Base-by-base conservation (phyloP, 345 rosid genomes). In the Populus tremula region DNA sequence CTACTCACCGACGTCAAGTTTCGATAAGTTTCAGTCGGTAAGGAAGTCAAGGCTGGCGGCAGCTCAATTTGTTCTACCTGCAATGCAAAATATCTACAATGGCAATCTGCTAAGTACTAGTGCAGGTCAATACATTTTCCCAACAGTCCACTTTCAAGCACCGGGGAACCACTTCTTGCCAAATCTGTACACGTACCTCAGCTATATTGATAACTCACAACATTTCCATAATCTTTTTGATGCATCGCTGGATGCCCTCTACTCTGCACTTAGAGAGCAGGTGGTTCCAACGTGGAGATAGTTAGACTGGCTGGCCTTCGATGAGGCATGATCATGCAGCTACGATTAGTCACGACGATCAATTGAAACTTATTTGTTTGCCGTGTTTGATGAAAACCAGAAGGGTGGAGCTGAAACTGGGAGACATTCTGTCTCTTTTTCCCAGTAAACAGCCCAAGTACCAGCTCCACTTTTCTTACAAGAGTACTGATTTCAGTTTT, bases 11-110 rank as follows among this genome's bases (percentile, higher is more conserved):
- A 78, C 16, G 91, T 84, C 41, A 80, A 77, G 17, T 80, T 91
- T 75, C 82, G 80, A 16, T 90, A 90, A 81, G 87, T 93, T n/a
- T 82, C 86, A 0, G 86, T 87, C 1, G 90, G 89, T 3, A 89
- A 89, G 9, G 92, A 89, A 79, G 77, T 85, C 21, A 77, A n/a
- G 8, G 80, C 86, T 5, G 62, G 77, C 70, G 3, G 50, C 27
- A 0, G 82, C 85, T 21, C 39, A 14, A 1, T 78, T 13, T 20
- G 72, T 87, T 27, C 73, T 87, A 0, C 78, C 80, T 1, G 86
- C 82, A 14, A 84, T 84, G 81, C 76, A 69, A 43, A 84, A 69
- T 73, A 75, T 86, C 20, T 72, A 78, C 3, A 75, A 59, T 17
- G 81, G 84, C 23, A 73, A 25, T 27, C 78, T 5, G 80, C 80